A percentile compares a stretch with the other conserved stretches of the same genome.
Conservation (phyloP, 2,329 filamentous ascomycete genomes). For the Penicillium griseofulvum region DNA sequence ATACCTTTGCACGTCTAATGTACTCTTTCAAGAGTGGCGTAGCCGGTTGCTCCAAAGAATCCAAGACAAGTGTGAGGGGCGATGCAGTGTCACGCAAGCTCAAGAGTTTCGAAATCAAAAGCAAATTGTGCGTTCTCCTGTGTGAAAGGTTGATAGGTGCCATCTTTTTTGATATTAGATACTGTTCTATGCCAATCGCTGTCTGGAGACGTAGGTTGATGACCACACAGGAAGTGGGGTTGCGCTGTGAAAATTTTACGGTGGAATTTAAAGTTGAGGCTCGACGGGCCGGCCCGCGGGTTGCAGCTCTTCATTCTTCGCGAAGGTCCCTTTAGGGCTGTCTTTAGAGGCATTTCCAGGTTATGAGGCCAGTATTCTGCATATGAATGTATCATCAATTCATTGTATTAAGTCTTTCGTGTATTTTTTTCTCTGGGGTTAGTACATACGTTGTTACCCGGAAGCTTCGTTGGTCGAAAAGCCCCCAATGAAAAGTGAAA, state of each 20-base stretch:
- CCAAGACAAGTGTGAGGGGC: constrained; percentile 81
- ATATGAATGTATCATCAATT: too few species aligned
- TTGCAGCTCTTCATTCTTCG: background rate
- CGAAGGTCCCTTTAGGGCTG: too few species aligned
- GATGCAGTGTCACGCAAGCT: constrained; percentile 75
- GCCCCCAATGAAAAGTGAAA: background rate
- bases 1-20: constrained; percentile 69
- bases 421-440: too few species aligned
- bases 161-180: constrained; percentile 24
- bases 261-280: constrained; percentile 30
- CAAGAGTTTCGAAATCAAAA: constrained; percentile 78
- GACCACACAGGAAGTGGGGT: constrained; percentile 20
- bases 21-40: constrained; percentile 70
- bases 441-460: too few species aligned
- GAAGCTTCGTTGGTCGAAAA: background rate
- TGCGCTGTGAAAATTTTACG: constrained; percentile 29
- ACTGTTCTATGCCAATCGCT: background rate
- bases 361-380: background rate
- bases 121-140: constrained; percentile 76
- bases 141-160: constrained; percentile 51
- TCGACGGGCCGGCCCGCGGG: constrained; percentile 33
- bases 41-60: constrained; percentile 79
- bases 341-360: background rate
- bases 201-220: constrained; percentile 9
- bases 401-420: background rate